Conservation (phyloP, 2,329 filamentous ascomycete species). For the Exophiala sideris region DNA sequence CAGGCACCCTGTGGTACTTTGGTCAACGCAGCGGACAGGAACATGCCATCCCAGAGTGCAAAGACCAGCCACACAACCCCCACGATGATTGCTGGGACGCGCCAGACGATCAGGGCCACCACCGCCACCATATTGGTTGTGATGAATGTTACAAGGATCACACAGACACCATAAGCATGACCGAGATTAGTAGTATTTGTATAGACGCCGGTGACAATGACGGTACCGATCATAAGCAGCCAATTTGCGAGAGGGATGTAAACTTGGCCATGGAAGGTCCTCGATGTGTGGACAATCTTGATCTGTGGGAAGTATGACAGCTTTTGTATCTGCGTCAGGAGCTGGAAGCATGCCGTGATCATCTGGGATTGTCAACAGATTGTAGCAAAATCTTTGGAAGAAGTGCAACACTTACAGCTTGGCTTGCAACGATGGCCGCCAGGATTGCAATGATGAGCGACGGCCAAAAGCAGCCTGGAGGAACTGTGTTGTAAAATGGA, state of each 20-base stretch:
- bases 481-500: conserved; percentile 70
- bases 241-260: conserved; percentile 75
- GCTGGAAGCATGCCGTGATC: conserved; percentile 30
- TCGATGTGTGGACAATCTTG: conserved; percentile 68
- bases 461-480: conserved; percentile 65
- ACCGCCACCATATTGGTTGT: conserved; percentile 67
- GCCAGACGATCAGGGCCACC: conserved; percentile 70
- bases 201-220: conserved; percentile 70
- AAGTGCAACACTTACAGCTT: conserved; percentile 73
- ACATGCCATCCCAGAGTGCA: conserved; percentile 64
- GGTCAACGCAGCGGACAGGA: conserved; percentile 64
- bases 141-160: conserved; percentile 65
- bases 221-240: conserved; percentile 70
- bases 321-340: conserved; percentile 70
- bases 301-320: conserved; percentile 72
- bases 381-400: conserved; percentile 55
- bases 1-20: conserved; percentile 75
- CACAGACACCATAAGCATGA: conserved; percentile 74
- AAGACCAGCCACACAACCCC: conserved; percentile 61
- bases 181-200: conserved; percentile 67
- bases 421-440: conserved; percentile 71
- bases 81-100: conserved; percentile 55
- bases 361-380: not conserved
- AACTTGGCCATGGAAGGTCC: conserved; percentile 68
- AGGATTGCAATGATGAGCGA: conserved; percentile 66